Evolutionary conservation across 768 basidiomycete species (phyloP).

Genomic region (Neoboletus brunneissimus): DNA sequence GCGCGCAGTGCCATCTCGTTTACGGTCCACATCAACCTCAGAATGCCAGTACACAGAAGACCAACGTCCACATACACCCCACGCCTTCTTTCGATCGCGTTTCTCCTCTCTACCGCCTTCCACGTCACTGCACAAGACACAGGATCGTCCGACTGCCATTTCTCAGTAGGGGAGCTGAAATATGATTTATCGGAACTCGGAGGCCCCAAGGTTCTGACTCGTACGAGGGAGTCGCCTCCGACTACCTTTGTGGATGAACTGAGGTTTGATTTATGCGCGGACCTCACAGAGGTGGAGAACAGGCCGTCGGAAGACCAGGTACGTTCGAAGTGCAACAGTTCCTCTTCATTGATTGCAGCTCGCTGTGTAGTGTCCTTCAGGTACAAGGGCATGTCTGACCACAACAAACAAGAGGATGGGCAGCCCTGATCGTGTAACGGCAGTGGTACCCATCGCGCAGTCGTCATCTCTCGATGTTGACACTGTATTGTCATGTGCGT

Average conservation of each 20-base stretch:
- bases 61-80: neutral
- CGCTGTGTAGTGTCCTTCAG: slow-evolving; percentile 54
- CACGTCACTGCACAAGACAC: slow-evolving; percentile 38
- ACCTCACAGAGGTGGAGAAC: slow-evolving; percentile 46
- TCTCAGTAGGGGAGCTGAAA: slow-evolving; percentile 38
- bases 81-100: slow-evolving; percentile 9
- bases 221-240: slow-evolving; percentile 60
- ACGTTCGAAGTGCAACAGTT: slow-evolving; percentile 20
- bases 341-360: slow-evolving; percentile 6
- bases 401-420: slow-evolving; percentile 59
- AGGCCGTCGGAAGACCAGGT: slow-evolving; percentile 68
- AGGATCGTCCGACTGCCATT: slow-evolving; percentile 51
- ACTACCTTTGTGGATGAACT: slow-evolving; percentile 57
- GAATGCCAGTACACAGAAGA: slow-evolving; percentile 24
- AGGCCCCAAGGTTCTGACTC: slow-evolving; percentile 49
- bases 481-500: slow-evolving; percentile 39
- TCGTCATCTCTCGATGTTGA: slow-evolving; percentile 28
- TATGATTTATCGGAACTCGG: slow-evolving; percentile 61
- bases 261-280: slow-evolving; percentile 65
- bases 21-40: neutral
- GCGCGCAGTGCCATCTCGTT: neutral
- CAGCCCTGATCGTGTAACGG: slow-evolving; percentile 56
- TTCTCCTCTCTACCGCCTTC: slow-evolving; percentile 22
- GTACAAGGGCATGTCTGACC: slow-evolving; percentile 73
- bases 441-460: slow-evolving; percentile 74